Conservation (phyloP, 2,329 filamentous ascomycete genomes). For the Moelleriella libera region DNA sequence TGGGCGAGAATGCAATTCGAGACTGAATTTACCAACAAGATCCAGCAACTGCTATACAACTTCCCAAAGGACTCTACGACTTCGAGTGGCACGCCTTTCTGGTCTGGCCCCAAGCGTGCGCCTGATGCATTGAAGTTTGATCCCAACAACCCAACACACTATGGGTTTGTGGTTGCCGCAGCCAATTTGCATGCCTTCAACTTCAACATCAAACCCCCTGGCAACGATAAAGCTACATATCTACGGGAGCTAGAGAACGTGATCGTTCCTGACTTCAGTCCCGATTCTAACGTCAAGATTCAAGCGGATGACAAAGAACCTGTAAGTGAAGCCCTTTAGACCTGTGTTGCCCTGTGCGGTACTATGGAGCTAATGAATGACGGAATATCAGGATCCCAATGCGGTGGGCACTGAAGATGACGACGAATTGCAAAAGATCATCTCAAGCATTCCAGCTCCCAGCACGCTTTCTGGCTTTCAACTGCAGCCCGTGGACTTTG, state of each 20-base stretch:
- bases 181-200: constrained; percentile 96
- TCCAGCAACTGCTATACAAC: constrained; percentile 89
- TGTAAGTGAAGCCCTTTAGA: constrained; percentile 26
- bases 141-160: constrained; percentile 68
- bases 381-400: constrained; percentile 56
- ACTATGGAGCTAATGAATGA: not conserved
- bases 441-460: constrained; percentile 59
- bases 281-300: constrained; percentile 85
- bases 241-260: constrained; percentile 73
- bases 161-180: constrained; percentile 73
- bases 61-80: constrained; percentile 91
- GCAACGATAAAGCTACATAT: constrained; percentile 54
- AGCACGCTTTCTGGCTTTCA: constrained; percentile 79
- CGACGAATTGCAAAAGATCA: constrained; percentile 60
- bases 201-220: constrained; percentile 86
- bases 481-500: constrained; percentile 84
- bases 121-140: constrained; percentile 88
- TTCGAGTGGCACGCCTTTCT: constrained; percentile 81
- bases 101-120: constrained; percentile 96
- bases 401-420: constrained; percentile 56
- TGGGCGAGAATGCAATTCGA: constrained; percentile 94
- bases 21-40: constrained; percentile 92
- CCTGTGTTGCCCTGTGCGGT: not conserved
- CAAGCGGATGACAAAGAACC: constrained; percentile 92
- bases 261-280: constrained; percentile 90